Evolutionary conservation across 2,329 filamentous ascomycete genomes (phyloP), one percentile per base, ranked within the genome.

Genomic region (Cladosporium sp.): DNA sequence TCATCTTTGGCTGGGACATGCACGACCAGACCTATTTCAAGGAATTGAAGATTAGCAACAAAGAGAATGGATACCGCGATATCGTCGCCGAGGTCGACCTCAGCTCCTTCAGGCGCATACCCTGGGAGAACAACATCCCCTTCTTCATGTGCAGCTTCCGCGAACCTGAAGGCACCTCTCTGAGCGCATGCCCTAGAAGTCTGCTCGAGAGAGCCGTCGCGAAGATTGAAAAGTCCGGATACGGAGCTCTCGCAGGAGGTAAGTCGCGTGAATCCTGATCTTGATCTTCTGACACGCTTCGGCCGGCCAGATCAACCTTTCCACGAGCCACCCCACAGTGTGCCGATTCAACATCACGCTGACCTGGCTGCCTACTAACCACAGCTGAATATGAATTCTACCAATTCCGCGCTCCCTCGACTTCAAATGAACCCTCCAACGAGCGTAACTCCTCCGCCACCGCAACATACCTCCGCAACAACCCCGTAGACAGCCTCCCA

Each of bases 1-100:
- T 95, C 58, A 83, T 95, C 57, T 95, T 95, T 62, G 90, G 91
- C 66, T 95, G 91, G 91, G 90, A 96, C 70, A 95, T 95, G 88
- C 90, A 96, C 69, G 91, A 96, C 64, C 78, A 83, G 73, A 94
- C 88, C 9, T 96, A 95, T 69, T 84, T 88, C 67, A 82, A 79
- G 60, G 90, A 95, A 71, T 79, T 95, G 56, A 80, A 80, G 62
- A 85, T 95, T 67, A 93, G 88, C 71, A 95, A 95, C 72, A 86
- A 87, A 59, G 84, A 88, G 62, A 95, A 95, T 66, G 90, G 90
- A 38, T 95, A 95, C 69, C 80, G 85, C 57, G 91, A 95, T 67
- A 72, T 95, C 38, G 78, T 95, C 43, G 90, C 91, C 12, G 74
- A 92, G 32, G 84, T 90, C 1, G 90, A 96, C 64, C 72, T 95